Evolutionary conservation across 306 rosid genomes (phyloP), one percentile per base, ranked within the genome.

Genomic region (Pyrus betulifolia): DNA sequence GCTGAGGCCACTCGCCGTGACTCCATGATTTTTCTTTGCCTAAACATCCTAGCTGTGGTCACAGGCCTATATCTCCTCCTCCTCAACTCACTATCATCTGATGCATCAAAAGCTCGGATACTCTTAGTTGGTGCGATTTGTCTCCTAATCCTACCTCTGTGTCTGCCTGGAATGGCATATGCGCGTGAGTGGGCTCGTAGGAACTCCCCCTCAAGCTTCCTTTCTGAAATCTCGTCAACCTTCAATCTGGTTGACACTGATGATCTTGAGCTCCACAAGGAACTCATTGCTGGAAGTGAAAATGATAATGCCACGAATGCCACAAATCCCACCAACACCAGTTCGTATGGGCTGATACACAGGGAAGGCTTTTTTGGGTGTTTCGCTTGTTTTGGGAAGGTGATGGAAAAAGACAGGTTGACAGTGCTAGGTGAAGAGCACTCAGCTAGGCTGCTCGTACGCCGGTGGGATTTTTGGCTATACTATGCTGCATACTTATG

Each of bases 61-160:
- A 91, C 93, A 4, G 97, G 98, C 33, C 80, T 93, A 3, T 93
- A 93, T 71, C 91, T 91, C 66, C 86, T 91, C 79, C 69, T 82
- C 74, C 82, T 88, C 15, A 70, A 87, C 51, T 80, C 86, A 74
- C 25, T 83, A 59, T 78, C 96, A 49, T 73, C 86, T 3, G 23
- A 64, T 3, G 2, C 21, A 1, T 31, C 81, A 9, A 21, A 67
- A 19, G 89, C 96, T 13, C 87, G 88, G 1, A 11, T 86, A 28
- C 77, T 87, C 74, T 80, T 93, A 14, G 75, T 42, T 0, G 97
- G 97, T 7, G 97, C 97, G 3, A 6, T 87, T 68, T 74, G 71
- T 33, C 91, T 93, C 23, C 68, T 93, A 4, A 46, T 72, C 12
- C 27, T 89, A 42, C 92, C 87, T 46, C 22, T 83, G 5, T 82